Percentiles rank a stretch among this genome's conserved stretches.
Evolutionary conservation across 768 basidiomycete species (phyloP).

Genomic region (Amanita brunnescens): DNA sequence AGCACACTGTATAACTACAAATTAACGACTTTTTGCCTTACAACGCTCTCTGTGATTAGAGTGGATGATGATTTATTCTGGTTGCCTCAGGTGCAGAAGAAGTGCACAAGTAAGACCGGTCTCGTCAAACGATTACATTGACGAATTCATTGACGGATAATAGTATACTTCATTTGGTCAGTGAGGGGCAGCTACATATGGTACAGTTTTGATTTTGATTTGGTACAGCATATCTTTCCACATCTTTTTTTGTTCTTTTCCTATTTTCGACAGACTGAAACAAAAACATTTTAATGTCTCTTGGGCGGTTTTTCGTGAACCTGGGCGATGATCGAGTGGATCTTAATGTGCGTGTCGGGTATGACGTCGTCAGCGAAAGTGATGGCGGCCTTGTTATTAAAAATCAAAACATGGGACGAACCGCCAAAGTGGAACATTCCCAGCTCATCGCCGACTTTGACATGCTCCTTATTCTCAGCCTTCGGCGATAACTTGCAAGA

Average conservation of each 20-base stretch:
- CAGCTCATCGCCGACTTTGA: conserved; percentile 46
- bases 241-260: too few relatives aligned
- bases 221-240: too few relatives aligned
- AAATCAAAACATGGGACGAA: conserved; percentile 40
- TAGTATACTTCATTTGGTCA: too few relatives aligned
- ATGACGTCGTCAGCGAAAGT: conserved; percentile 5
- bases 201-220: too few relatives aligned
- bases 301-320: background rate
- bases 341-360: conserved; percentile 3
- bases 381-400: conserved; percentile 22
- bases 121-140: too few relatives aligned
- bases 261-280: background rate
- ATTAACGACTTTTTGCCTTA: too few relatives aligned
- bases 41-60: too few relatives aligned
- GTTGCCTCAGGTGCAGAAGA: background rate
- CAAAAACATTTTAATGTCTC: background rate
- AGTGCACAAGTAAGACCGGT: too few relatives aligned
- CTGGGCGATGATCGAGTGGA: conserved; percentile 13
- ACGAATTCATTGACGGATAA: too few relatives aligned
- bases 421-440: conserved; percentile 64
- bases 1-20: too few relatives aligned
- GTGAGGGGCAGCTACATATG: too few relatives aligned
- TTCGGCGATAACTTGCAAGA: conserved; percentile 45
- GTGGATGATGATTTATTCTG: too few relatives aligned
- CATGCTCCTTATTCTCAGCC: conserved; percentile 24